These are phyloP conservation scores for Alternaria brassicae DNA, from an alignment of 2,329 filamentous ascomycete species.

Conservation along the genomic window DNA sequence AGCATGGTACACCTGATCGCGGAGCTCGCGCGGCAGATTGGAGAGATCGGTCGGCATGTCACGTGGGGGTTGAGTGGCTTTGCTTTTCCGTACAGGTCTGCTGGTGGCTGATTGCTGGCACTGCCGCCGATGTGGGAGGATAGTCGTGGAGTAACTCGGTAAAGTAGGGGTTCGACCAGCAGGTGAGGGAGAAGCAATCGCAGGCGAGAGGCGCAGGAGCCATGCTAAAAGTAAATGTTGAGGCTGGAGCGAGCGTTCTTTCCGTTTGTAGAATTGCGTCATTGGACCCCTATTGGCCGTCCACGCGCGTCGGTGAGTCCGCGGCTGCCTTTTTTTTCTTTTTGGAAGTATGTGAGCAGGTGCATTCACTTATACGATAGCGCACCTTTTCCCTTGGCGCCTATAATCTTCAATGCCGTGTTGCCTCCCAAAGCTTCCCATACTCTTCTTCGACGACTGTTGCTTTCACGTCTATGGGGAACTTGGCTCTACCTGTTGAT, in stretches of 20 bases:
- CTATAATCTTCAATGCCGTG: not conserved
- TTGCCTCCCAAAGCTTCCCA: not conserved
- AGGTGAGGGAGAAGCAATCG: slow-evolving; percentile 1
- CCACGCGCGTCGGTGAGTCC: not conserved
- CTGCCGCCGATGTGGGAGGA: not conserved
- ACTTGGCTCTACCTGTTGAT: not conserved
- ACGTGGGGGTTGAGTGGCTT: not conserved
- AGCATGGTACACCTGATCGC: slow-evolving; percentile 14
- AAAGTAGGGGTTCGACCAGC: not conserved
- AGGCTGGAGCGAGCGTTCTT: not conserved
- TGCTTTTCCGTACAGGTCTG: not conserved
- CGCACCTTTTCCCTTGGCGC: not conserved
- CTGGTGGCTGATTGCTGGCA: not conserved
- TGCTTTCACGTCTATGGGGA: not conserved
- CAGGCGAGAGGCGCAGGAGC: not conserved
- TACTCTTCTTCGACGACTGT: not conserved
- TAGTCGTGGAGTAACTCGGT: not conserved
- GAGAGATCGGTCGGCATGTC: slow-evolving; percentile 10
- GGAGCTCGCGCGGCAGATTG: slow-evolving; percentile 16
- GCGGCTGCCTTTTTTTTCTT: not conserved
- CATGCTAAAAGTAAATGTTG: not conserved
- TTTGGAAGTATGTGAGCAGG: not conserved
- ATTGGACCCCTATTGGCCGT: not conserved
- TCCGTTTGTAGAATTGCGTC: not conserved
- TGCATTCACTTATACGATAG: not conserved